Evolutionary conservation across 176 grass and related monocot species (phyloP).

Genomic region (Lolium multiflorum): DNA sequence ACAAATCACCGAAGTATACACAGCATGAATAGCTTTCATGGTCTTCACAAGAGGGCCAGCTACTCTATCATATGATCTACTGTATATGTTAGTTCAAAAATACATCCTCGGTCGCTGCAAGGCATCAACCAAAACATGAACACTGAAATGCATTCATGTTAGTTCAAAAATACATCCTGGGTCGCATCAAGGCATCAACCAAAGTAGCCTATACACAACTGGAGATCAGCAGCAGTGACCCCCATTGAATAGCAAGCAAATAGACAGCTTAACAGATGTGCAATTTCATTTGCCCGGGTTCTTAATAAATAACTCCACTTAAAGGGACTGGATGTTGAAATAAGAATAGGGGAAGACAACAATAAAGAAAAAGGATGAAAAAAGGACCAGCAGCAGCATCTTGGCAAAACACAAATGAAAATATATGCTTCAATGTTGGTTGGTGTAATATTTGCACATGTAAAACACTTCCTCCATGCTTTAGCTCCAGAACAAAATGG

Average conservation of each 20-base stretch:
- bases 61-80: conserved; percentile 28
- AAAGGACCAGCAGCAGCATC: conserved; percentile 11
- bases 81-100: neutral
- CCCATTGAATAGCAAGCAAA: conserved; percentile 41
- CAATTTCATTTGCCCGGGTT: conserved; percentile 10
- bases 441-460: conserved; percentile 33
- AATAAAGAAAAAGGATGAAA: conserved; percentile 24
- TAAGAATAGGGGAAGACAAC: conserved; percentile 17
- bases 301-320: conserved; percentile 44
- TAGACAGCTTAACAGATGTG: conserved; percentile 35
- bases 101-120: too few relatives aligned
- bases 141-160: conserved; percentile 22
- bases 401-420: conserved; percentile 4
- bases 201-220: conserved; percentile 32
- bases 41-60: neutral
- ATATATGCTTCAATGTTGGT: conserved; percentile 20
- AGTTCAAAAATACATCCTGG: conserved; percentile 7
- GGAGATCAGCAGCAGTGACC: conserved; percentile 20
- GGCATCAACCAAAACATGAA: neutral
- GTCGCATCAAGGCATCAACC: conserved; percentile 36
- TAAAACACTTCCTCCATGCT: neutral
- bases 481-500: conserved; percentile 19
- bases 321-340: conserved; percentile 17
- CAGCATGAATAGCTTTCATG: neutral
- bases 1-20: conserved; percentile 19